A percentile compares a stretch with the other conserved stretches of the same genome.
Conservation (phyloP, 345 rosid species). For the Eucalyptus sp. region DNA sequence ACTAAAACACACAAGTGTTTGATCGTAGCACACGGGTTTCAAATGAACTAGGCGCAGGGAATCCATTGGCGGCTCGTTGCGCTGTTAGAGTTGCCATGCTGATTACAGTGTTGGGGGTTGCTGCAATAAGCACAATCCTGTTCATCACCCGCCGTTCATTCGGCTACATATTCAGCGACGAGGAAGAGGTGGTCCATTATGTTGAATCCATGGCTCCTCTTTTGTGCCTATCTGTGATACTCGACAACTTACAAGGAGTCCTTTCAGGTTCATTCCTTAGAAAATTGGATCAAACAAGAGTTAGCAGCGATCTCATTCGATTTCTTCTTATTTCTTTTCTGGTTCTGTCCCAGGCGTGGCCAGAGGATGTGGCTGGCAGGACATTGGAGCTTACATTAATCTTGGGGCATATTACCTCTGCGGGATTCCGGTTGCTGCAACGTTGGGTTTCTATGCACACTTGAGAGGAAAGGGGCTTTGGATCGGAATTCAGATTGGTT, state of each 20-base stretch:
- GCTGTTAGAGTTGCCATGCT: slow-evolving; percentile 3
- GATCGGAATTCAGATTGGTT: slow-evolving; percentile 37
- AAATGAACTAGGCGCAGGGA: slow-evolving; percentile 35
- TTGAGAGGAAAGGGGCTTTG: slow-evolving; percentile 47
- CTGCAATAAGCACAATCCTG: slow-evolving; percentile 3
- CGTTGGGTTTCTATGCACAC: slow-evolving; percentile 25
- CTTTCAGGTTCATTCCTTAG: slow-evolving; percentile 14
- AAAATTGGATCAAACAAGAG: not conserved
- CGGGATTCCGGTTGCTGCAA: slow-evolving; percentile 35
- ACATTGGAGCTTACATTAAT: slow-evolving; percentile 45
- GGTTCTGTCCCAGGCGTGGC: slow-evolving; percentile 29
- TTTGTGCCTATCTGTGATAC: slow-evolving; percentile 12
- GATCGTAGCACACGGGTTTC: slow-evolving; percentile 24
- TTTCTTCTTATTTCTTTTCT: not conserved
- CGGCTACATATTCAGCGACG: slow-evolving; percentile 20
- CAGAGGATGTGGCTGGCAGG: slow-evolving; percentile 66
- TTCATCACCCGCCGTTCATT: slow-evolving; percentile 5
- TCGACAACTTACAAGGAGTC: slow-evolving; percentile 20
- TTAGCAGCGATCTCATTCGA: not conserved
- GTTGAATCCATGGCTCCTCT: slow-evolving; percentile 23
- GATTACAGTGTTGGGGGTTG: slow-evolving; percentile 2
- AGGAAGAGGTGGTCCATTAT: slow-evolving; percentile 14
- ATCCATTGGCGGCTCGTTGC: slow-evolving; percentile 12
- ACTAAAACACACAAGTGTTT: not conserved
- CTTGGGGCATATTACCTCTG: slow-evolving; percentile 45